Base-by-base conservation (phyloP, 2,329 filamentous ascomycete species). In the Sclerotinia borealis region DNA sequence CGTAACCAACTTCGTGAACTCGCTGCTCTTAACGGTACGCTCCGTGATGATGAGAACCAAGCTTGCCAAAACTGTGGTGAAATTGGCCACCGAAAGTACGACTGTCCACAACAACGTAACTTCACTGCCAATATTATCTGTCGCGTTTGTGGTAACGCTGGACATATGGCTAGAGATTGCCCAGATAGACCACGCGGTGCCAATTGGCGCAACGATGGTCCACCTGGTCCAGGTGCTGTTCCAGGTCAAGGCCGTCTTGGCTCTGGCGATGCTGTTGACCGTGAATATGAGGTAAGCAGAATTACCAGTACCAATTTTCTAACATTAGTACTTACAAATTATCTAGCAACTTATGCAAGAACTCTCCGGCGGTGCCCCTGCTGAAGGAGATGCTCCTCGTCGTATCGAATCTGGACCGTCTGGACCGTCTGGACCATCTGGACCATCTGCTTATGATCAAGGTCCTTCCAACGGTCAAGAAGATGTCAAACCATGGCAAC, bases 91-190 rank as follows among this genome's bases (percentile, higher is more conserved):
- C 89, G 95, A 78, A 99, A 99, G 79, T 98, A 97, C 76, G 95
- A 99, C 76, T 99, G 95, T 72, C 95, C 95, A 17, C 92, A 99
- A 79, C 91, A 95, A 77, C 91, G 93, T 76, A 99, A 99, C 79
- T 98, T 90, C 79, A 99, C 95, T n/a, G 93, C 95, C 72, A 98
- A 92, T 78, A 98, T 99, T 76, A 98, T 99, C 75, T 99, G 95
- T 79, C 93, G 93, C 72, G 90, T 97, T 72, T 99, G 95, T 79
- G 95, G 95, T 70, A 97, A 98, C 75, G 93, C 95, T 68, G 95
- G 95, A 25, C 95, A 99, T 73, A 97, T 99, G 92, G 95, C 93
- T 70, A 89, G 93, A 71, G 95, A 99, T 79, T 99, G 95, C 84
- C 92, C 93, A 51, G 95, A 99, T 74, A 85, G 80, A 87, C 72